Evolutionary conservation across 768 basidiomycete genomes (phyloP), one percentile per base, ranked within the genome.

Genomic region (Obba rivulosa): DNA sequence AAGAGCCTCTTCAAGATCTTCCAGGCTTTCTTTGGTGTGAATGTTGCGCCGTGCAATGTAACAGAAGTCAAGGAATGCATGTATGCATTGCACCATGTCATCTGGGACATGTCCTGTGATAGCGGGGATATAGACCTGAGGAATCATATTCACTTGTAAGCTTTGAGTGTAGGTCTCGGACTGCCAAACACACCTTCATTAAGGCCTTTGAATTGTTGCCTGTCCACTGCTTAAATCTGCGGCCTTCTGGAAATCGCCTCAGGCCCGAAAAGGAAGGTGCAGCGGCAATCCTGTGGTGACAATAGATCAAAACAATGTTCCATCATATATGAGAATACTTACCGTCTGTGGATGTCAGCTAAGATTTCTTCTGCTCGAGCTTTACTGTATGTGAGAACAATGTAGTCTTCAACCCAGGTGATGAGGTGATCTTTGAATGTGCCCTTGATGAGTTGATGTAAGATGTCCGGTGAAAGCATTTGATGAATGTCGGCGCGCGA

Each of bases 151-250:
- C 45, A 43, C 41, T 48, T 34, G 8, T 25, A 16, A 9, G 9
- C 35, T n/a, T 4, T 3, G 20, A 35, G 3, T 13, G 22, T 21
- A 36, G 4, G 45, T 13, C 17, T 51, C 4, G 45, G 41, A 2
- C 23, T 41, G 38, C 16, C n/a, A n/a, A n/a, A n/a, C 24, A 21
- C 22, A 51, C 53, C 51, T 55, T 55, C 51, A 55, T 55, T 2
- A 55, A 38, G 2, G 42, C 54, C 20, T 48, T 54, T 1, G 49
- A 57, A 13, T 63, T 58, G 28, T 62, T 49, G 3, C 57, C 61
- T 2, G 58, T 62, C 60, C 60, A 62, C 22, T 59, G 60, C 23
- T 59, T 60, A 51, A 60, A 61, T 14, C 45, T 43, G 9, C 60
- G 47, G 1, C 60, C 60, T 21, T 61, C 43, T 2, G 51, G 51